Percentiles rank a stretch among this genome's conserved stretches.
These are phyloP conservation scores for Phytophthora pluvialis DNA, from an alignment of 352 stramenopile species.

Conservation along the genomic window DNA sequence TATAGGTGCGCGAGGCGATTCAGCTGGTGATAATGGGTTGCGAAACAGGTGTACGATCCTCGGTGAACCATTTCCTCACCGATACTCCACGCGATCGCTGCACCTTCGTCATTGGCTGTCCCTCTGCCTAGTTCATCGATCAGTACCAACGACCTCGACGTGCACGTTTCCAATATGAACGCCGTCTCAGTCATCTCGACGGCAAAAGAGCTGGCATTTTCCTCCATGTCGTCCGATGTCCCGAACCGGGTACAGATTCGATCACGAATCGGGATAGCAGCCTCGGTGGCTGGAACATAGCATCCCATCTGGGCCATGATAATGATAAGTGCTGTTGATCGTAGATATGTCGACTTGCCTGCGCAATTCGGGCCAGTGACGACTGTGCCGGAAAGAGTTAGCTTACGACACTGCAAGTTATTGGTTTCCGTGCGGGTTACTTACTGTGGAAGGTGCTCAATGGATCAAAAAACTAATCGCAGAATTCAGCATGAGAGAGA, in stretches of 20 bases:
- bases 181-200: conserved; percentile 93
- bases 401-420: neutral
- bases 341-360: conserved; percentile 92
- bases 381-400: conserved; percentile 49
- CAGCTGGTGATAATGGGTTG: conserved; percentile 90
- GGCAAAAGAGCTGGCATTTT: conserved; percentile 92
- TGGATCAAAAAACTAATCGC: conserved; percentile 68
- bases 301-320: conserved; percentile 93
- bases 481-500: conserved; percentile 2
- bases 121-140: conserved; percentile 93
- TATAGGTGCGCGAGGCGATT: conserved; percentile 71
- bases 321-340: conserved; percentile 84
- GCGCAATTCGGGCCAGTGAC: conserved; percentile 92
- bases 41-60: conserved; percentile 86
- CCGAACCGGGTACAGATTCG: conserved; percentile 92
- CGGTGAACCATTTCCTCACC: conserved; percentile 80
- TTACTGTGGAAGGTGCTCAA: conserved; percentile 78
- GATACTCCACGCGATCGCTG: conserved; percentile 90
- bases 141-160: conserved; percentile 77
- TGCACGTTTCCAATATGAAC: conserved; percentile 85
- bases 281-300: conserved; percentile 87
- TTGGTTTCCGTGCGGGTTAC: neutral
- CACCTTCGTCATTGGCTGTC: conserved; percentile 90
- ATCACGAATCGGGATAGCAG: conserved; percentile 84
- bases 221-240: conserved; percentile 94